Evolutionary conservation across 805 yeast species (phyloP), one percentile per base, ranked within the genome.

Genomic region (Starmerella scarabaei): DNA sequence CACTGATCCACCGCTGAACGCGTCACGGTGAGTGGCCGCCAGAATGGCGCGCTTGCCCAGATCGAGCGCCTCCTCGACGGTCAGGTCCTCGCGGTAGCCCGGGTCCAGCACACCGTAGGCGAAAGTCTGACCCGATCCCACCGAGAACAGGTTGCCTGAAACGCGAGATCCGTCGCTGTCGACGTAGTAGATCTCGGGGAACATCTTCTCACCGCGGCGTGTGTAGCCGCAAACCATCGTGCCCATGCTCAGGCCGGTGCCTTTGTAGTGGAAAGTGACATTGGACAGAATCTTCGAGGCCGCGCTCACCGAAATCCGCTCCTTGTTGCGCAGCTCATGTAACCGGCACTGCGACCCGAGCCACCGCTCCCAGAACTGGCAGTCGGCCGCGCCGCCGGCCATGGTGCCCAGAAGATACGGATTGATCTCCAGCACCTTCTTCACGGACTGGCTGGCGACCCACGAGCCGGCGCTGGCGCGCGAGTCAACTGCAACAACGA

Each of bases 351-450:
- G 96, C 15, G 94, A 68, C 47, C 98, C 98, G 45, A 91, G 71
- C 97, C 97, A 91, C 28, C 96, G 83, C 65, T 91, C 97, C 98
- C 98, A 91, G 64, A 70, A 91, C 62, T 91, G 98, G 69, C 98
- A 91, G 65, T 91, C 98, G 24, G 97, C 97, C 36, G 98, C 98
- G 67, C 97, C 97, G 65, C 98, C 98, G 26, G 98, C 98, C 95
- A 91, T 77, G 17, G 98, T 91, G 50, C 98, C 98, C 53, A 91
- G 70, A 49, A 91, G 65, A 60, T 82, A 80, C 39, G 96, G 95
- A 62, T 91, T 91, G 64, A 91, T 91, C 62, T 88, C 88, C 55
- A 91, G 85, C 41, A 91, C 98, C 63, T 91, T 91, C 64, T 88
- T 88, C 48, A 91, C 98, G 3, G 96, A 85, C 61, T 86, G 96